These are phyloP conservation scores for Rhododendron kiyosumense DNA, from an alignment of 148 eudicot species.

Conservation along the genomic window DNA sequence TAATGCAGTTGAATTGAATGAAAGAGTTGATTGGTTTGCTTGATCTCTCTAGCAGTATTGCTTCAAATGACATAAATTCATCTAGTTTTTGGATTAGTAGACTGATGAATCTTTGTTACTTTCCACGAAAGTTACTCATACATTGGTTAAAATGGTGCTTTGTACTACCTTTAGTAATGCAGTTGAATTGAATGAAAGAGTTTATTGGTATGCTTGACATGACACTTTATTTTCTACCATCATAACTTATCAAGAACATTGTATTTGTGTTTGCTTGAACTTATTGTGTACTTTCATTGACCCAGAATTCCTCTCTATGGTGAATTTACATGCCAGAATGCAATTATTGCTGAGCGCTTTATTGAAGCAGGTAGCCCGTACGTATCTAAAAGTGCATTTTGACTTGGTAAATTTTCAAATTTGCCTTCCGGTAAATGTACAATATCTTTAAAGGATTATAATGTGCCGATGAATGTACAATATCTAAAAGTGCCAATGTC, in stretches of 20 bases:
- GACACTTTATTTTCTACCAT: background rate
- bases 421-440: background rate
- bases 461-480: background rate
- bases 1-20: background rate
- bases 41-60: background rate
- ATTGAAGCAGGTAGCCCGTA: slow-evolving; percentile 99
- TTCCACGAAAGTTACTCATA: too few species aligned
- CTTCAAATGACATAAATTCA: background rate
- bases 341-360: slow-evolving; percentile 90
- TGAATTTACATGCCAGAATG: slow-evolving; percentile 97
- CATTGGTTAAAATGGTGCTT: background rate
- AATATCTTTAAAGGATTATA: background rate
- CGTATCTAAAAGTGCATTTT: slow-evolving; percentile 47
- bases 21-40: background rate
- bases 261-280: background rate
- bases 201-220: background rate
- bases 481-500: background rate
- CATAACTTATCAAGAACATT: background rate
- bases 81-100: background rate
- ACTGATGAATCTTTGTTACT: background rate
- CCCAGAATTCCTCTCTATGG: slow-evolving; percentile 81
- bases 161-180: background rate
- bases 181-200: background rate
- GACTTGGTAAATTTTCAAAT: background rate
- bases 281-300: slow-evolving; percentile 8